Evolutionary conservation across 305 asterid genomes (phyloP).

Genomic region (Solanum hybrid): DNA sequence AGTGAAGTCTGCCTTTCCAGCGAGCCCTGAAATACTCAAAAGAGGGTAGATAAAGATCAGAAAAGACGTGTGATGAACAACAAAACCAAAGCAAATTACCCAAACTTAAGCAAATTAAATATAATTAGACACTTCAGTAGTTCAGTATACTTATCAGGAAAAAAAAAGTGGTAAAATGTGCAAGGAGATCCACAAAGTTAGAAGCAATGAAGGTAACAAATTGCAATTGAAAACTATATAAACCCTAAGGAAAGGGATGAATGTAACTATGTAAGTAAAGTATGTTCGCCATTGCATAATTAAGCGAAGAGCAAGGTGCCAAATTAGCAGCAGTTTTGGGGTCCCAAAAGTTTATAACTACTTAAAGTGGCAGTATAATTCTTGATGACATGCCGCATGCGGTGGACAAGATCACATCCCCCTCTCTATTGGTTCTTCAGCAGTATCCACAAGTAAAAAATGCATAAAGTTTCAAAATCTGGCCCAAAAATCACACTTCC

Average conservation of each 20-base stretch:
- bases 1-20: conserved; percentile 92
- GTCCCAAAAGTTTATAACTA: not conserved
- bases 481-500: not conserved
- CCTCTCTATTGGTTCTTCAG: not conserved
- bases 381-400: not conserved
- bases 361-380: not conserved
- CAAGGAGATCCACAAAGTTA: not conserved
- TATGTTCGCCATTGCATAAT: not conserved
- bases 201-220: conserved; percentile 2
- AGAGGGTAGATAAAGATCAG: conserved; percentile 3
- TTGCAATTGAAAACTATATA: not conserved
- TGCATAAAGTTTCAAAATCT: not conserved
- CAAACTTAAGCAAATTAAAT: not conserved
- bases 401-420: not conserved
- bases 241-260: not conserved
- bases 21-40: conserved; percentile 47
- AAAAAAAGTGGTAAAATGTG: not conserved
- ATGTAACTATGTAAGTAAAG: not conserved
- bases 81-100: not conserved
- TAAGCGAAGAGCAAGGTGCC: not conserved
- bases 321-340: not conserved
- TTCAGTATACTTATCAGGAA: not conserved
- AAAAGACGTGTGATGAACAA: not conserved
- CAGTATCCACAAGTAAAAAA: not conserved
- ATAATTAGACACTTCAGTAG: not conserved